Conservation (phyloP, 78 protist species). For the Dictyostelium capitatum region DNA sequence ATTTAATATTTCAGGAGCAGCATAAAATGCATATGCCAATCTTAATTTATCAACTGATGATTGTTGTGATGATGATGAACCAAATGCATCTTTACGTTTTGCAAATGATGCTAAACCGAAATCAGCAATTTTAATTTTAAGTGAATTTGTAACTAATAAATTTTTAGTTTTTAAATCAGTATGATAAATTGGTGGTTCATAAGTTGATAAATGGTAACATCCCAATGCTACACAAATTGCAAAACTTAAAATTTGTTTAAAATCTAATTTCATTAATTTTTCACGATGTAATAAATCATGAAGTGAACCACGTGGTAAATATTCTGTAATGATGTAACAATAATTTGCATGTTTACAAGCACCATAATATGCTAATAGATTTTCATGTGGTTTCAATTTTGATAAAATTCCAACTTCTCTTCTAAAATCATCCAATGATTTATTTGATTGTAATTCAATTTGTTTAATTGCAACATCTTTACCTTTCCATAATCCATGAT, state of each 20-base stretch:
- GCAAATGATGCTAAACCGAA: conserved; percentile 76
- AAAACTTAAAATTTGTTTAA: conserved; percentile 29
- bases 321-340: conserved; percentile 70
- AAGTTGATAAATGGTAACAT: conserved; percentile 63
- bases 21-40: conserved; percentile 65
- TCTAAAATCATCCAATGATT: conserved; percentile 64
- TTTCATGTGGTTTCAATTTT: conserved; percentile 67
- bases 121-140: conserved; percentile 64
- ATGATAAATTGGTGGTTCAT: conserved; percentile 78
- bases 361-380: conserved; percentile 53
- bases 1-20: conserved; percentile 75
- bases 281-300: conserved; percentile 59
- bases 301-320: conserved; percentile 66
- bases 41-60: conserved; percentile 1
- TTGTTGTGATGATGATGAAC: background rate
- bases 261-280: conserved; percentile 32
- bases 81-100: conserved; percentile 18
- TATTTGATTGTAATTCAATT: conserved; percentile 48
- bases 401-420: conserved; percentile 60
- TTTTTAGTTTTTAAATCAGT: conserved; percentile 72
- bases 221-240: conserved; percentile 72
- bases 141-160: conserved; percentile 45
- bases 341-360: conserved; percentile 53
- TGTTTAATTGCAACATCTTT: conserved; percentile 77
- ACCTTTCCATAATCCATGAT: conserved; percentile 54